phyloP scores from a whole-genome alignment of 176 grass and related monocot species.

The Poa pratensis region DNA sequence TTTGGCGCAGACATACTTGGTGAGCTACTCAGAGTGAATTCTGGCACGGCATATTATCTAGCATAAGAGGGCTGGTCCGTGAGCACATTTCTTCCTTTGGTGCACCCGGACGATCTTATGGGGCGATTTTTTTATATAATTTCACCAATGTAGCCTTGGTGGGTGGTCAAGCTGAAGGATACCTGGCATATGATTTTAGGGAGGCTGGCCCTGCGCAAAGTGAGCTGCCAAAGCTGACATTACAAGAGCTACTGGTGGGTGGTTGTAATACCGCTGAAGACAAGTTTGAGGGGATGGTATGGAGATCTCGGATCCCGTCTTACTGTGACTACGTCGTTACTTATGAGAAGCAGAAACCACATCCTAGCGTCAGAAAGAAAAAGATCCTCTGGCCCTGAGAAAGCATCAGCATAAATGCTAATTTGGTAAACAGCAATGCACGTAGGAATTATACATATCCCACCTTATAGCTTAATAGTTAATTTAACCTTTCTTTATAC shows the following conservation, averaged over 20 bases:
- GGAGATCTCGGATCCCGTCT: constrained; percentile 4
- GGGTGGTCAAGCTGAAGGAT: constrained; percentile 4
- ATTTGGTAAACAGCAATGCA: not conserved
- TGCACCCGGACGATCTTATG: constrained; percentile 19
- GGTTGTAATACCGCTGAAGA: not conserved
- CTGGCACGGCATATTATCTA: constrained; percentile 4
- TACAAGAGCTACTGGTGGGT: constrained; percentile 2
- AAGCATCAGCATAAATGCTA: not conserved
- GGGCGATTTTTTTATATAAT: constrained; percentile 6
- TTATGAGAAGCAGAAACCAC: constrained; percentile 14
- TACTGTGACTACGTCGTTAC: constrained; percentile 12
- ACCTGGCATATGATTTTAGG: constrained; percentile 35
- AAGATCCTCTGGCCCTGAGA: not conserved
- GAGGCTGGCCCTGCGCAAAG: constrained; percentile 8
- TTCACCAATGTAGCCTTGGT: not conserved
- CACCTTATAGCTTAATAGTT: not conserved
- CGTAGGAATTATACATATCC: not conserved
- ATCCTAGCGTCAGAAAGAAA: not conserved
- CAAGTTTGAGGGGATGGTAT: constrained; percentile 32
- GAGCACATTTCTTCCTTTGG: not conserved
- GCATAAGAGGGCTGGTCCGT: constrained; percentile 1
- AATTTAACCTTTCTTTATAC: not conserved
- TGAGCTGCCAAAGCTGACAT: constrained; percentile 9
- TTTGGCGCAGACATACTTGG: constrained; percentile 42
- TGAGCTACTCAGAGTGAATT: constrained; percentile 42